phyloP scores from a whole-genome alignment of 768 basidiomycete genomes.

The Trametes cubensis region DNA sequence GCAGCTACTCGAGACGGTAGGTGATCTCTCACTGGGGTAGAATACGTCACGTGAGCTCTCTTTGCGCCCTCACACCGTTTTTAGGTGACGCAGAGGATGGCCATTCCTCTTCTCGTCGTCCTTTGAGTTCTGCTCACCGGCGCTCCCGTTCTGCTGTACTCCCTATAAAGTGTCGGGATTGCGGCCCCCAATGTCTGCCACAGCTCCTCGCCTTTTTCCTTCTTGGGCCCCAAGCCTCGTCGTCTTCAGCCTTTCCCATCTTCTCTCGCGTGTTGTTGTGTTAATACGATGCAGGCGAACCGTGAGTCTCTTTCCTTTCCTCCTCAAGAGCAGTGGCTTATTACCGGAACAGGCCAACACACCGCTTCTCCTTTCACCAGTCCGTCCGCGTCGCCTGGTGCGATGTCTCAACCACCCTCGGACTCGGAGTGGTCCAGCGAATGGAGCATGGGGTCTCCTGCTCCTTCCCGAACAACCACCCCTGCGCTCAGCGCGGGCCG shows the following conservation, averaged over 20 bases:
- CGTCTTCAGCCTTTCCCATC: neutral
- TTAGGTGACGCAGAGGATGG: neutral
- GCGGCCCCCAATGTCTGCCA: constrained; percentile 8
- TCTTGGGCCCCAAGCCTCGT: constrained; percentile 1
- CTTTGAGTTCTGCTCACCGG: constrained; percentile 17
- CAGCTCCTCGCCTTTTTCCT: constrained; percentile 3
- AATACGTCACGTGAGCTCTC: constrained; percentile 2
- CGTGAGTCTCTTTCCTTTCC: neutral
- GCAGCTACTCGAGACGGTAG: neutral
- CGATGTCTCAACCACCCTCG: constrained; percentile 10
- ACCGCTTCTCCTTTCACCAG: constrained; percentile 16
- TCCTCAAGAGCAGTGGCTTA: neutral
- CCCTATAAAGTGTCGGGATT: constrained; percentile 9
- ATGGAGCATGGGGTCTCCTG: constrained; percentile 7
- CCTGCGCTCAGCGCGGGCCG: constrained; percentile 13
- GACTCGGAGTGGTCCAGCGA: constrained; percentile 12
- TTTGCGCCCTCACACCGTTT: neutral
- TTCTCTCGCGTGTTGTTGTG: neutral
- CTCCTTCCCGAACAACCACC: constrained; percentile 15
- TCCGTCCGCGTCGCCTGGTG: constrained; percentile 19
- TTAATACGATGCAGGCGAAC: constrained; percentile 19
- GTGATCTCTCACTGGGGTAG: constrained; percentile 12
- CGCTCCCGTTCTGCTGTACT: constrained; percentile 1
- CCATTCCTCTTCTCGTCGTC: constrained; percentile 10
- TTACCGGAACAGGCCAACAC: neutral